Conservation (phyloP, 257 asterid genomes). For the Lycium barbarum region DNA sequence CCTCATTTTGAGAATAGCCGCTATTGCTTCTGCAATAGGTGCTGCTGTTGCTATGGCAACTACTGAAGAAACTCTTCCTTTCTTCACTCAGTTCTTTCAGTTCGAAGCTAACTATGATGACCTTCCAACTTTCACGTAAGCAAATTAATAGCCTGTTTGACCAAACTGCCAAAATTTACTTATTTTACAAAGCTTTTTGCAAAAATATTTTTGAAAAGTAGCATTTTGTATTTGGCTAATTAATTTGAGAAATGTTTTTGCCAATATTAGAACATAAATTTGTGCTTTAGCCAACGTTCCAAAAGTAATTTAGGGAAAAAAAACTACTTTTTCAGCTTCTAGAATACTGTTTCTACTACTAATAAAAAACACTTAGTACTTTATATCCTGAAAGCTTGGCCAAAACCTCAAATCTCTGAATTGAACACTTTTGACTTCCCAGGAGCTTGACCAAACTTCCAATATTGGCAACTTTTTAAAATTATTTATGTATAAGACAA, state of each 20-base stretch:
- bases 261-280: not conserved
- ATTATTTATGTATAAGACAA: not conserved
- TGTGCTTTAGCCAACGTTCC: not conserved
- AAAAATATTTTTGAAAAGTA: too few species aligned
- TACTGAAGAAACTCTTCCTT: slow-evolving; percentile 85
- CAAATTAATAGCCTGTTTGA: not conserved
- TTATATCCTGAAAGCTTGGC: too few species aligned
- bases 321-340: not conserved
- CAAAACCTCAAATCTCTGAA: not conserved
- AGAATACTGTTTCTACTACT: not conserved
- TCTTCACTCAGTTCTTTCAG: slow-evolving; percentile 94
- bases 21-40: slow-evolving; percentile 64
- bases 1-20: slow-evolving; percentile 70
- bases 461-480: not conserved
- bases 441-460: not conserved
- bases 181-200: not conserved
- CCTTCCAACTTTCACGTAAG: slow-evolving; percentile 81
- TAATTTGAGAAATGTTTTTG: too few species aligned
- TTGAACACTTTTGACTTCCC: not conserved
- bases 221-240: too few species aligned
- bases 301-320: too few species aligned
- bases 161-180: not conserved
- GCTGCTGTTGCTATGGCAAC: slow-evolving; percentile 82
- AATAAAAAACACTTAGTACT: too few species aligned
- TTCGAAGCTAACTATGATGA: slow-evolving; percentile 86